phyloP scores from a whole-genome alignment of 2,329 filamentous ascomycete species.

The Colletotrichum horii region DNA sequence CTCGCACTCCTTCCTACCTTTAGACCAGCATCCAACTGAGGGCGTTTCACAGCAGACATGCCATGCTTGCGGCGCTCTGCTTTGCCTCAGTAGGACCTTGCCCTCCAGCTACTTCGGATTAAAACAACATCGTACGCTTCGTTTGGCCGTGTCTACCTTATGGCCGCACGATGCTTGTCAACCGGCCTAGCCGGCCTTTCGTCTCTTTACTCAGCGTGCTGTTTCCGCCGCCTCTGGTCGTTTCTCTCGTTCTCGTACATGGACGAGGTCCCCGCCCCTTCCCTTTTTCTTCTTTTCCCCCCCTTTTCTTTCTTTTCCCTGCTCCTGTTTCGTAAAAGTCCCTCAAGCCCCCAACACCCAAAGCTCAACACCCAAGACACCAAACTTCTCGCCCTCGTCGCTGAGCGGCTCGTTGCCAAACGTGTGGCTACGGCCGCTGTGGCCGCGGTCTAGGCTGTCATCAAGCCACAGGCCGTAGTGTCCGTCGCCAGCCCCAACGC shows the following conservation, averaged over 20 bases:
- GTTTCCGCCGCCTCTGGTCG: not conserved
- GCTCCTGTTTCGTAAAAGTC: not conserved
- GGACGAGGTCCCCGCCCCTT: not conserved
- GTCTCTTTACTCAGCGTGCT: not conserved
- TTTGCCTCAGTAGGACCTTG: not conserved
- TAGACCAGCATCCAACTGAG: not conserved
- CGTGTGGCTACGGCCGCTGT: constrained; percentile 84
- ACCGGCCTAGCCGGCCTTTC: not conserved
- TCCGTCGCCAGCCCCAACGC: constrained; percentile 86
- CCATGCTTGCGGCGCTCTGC: not conserved
- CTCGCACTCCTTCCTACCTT: not conserved
- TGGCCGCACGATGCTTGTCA: not conserved
- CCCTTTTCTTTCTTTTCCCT: not conserved
- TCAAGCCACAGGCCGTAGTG: constrained; percentile 95
- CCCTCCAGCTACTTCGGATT: not conserved
- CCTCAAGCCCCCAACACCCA: constrained; percentile 78
- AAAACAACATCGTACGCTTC: not conserved
- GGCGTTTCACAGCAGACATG: not conserved
- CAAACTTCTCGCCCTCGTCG: constrained; percentile 91
- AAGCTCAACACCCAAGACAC: constrained; percentile 86
- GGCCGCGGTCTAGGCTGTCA: constrained; percentile 80
- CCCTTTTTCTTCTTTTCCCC: not conserved
- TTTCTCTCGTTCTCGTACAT: not conserved
- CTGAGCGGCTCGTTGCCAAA: constrained; percentile 96
- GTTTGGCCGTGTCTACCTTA: not conserved